Evolutionary conservation across 1,284 basidiomycete genomes (phyloP).

Genomic region (Ceratobasidium sp.): DNA sequence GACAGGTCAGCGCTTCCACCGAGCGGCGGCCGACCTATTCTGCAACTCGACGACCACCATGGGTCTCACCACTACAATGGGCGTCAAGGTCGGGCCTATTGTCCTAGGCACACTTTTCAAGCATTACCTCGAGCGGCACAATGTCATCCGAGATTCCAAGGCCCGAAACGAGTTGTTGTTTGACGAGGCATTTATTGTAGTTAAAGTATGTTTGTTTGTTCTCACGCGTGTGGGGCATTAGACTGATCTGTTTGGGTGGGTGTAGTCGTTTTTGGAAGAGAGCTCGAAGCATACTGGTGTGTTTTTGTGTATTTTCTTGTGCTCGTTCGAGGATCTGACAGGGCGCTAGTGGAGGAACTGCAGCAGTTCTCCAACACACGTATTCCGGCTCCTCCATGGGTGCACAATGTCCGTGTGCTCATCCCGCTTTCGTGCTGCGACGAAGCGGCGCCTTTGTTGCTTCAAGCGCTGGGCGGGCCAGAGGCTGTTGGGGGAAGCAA

Average conservation of each 20-base stretch:
- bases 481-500: slow-evolving; percentile 58
- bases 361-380: slow-evolving; percentile 87
- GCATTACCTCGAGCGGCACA: slow-evolving; percentile 79
- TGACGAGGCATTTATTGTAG: slow-evolving; percentile 81
- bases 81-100: slow-evolving; percentile 75
- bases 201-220: slow-evolving; percentile 67
- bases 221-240: slow-evolving; percentile 12
- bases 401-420: slow-evolving; percentile 78
- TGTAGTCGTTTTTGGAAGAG: slow-evolving; percentile 63
- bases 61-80: slow-evolving; percentile 52
- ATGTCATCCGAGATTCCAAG: slow-evolving; percentile 59
- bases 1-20: not conserved
- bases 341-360: slow-evolving; percentile 77
- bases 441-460: slow-evolving; percentile 79
- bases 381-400: slow-evolving; percentile 90
- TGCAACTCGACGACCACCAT: slow-evolving; percentile 36
- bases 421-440: slow-evolving; percentile 82
- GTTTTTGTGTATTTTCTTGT: not conserved
- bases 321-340: slow-evolving; percentile 1
- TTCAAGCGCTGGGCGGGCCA: slow-evolving; percentile 86
- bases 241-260: slow-evolving; percentile 34
- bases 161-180: slow-evolving; percentile 83
- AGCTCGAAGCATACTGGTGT: slow-evolving; percentile 56
- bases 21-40: not conserved
- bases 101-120: slow-evolving; percentile 82